phyloP scores from a whole-genome alignment of 352 stramenopile genomes.

The Pythium sukuiense region DNA sequence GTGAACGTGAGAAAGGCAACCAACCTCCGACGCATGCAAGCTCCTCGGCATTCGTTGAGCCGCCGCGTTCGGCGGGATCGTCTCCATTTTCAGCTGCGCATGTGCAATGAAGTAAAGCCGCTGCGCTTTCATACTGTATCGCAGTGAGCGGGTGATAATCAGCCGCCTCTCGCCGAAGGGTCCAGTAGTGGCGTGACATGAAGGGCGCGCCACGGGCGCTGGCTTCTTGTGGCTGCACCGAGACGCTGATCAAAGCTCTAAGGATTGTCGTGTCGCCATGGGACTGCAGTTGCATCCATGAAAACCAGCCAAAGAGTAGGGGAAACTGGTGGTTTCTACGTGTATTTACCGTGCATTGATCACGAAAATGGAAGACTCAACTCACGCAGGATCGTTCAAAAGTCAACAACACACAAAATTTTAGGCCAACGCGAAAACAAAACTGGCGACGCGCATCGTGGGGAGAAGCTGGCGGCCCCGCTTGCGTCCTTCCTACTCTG shows the following conservation, averaged over 20 bases:
- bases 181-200: not conserved
- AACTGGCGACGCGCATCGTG: not conserved
- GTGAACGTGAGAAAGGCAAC: not conserved
- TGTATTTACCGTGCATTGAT: constrained; percentile 1
- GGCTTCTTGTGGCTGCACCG: not conserved
- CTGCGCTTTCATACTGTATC: not conserved
- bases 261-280: not conserved
- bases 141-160: too few relatives aligned
- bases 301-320: not conserved
- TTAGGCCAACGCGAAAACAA: not conserved
- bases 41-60: not conserved
- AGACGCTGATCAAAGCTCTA: not conserved
- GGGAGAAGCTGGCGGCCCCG: not conserved
- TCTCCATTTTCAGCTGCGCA: not conserved
- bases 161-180: too few relatives aligned
- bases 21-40: too few relatives aligned
- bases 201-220: not conserved
- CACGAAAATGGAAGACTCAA: constrained; percentile 5
- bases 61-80: not conserved
- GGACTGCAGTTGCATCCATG: not conserved
- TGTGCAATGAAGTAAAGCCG: not conserved
- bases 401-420: not conserved
- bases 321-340: not conserved
- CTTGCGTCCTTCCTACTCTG: not conserved
- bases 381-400: not conserved